Percentiles rank a stretch among this genome's conserved stretches.
Evolutionary conservation across 1,284 basidiomycete genomes (phyloP).

Genomic region (Ceratobasidium sp.): DNA sequence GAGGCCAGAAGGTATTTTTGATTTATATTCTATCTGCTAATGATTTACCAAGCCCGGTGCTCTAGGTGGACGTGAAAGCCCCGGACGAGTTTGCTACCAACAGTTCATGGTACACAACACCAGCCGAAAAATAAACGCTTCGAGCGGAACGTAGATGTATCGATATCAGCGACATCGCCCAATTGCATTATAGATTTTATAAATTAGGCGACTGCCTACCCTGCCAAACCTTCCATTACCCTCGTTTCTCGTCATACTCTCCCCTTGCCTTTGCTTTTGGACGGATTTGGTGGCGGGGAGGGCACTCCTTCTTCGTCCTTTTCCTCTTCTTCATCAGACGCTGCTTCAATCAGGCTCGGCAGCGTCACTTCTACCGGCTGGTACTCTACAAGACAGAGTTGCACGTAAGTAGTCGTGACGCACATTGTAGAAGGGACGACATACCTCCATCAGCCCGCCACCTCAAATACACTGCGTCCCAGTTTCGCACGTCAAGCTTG

Average conservation of each 20-base stretch:
- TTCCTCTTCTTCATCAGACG: conserved; percentile 46
- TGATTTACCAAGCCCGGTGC: conserved; percentile 7
- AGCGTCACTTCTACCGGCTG: conserved; percentile 34
- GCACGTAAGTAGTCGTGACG: not conserved
- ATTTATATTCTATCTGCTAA: not conserved
- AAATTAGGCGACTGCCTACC: conserved; percentile 6
- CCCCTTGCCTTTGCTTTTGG: conserved; percentile 16
- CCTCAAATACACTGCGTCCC: conserved; percentile 31
- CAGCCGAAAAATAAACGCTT: conserved; percentile 14
- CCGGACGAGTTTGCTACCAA: conserved; percentile 80
- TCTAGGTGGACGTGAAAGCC: conserved; percentile 75
- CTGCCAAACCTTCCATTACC: not conserved
- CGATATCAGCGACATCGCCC: conserved; percentile 48
- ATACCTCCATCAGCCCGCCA: conserved; percentile 33
- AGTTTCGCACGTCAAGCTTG: conserved; percentile 11
- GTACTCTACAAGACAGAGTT: conserved; percentile 3
- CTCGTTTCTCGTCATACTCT: not conserved
- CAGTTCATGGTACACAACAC: conserved; percentile 75
- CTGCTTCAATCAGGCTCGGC: conserved; percentile 10
- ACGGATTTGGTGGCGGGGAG: not conserved
- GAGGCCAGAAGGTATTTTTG: conserved; percentile 78
- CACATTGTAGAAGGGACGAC: not conserved
- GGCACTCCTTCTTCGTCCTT: conserved; percentile 42
- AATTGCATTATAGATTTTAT: conserved; percentile 19
- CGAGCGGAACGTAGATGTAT: conserved; percentile 54